Conservation (phyloP, 2,329 filamentous ascomycete genomes). For the Exophiala alcalophila region DNA sequence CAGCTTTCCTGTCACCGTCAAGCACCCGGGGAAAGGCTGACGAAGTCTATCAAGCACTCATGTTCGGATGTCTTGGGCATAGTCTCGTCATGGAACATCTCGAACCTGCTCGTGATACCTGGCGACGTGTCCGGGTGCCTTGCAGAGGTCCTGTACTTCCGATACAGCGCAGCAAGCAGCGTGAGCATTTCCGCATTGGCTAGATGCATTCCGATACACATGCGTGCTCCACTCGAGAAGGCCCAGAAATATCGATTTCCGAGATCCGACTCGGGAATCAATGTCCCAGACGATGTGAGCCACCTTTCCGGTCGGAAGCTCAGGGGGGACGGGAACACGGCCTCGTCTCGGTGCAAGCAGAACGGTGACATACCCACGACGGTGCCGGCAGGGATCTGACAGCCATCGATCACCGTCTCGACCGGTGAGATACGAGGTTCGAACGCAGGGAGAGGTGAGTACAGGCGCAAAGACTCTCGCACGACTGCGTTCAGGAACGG, state of each 20-base stretch:
- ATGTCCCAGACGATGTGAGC: conserved; percentile 21
- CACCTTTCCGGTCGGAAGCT: conserved; percentile 42
- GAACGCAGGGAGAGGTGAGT: conserved; percentile 49
- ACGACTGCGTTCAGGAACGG: conserved; percentile 49
- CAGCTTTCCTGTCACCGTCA: background rate
- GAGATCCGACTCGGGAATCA: conserved; percentile 25
- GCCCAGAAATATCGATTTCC: conserved; percentile 37
- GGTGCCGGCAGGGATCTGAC: conserved; percentile 32
- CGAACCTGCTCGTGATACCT: conserved; percentile 34
- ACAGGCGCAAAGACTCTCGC: conserved; percentile 49
- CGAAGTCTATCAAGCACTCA: conserved; percentile 28
- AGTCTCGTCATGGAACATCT: conserved; percentile 34
- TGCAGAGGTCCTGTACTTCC: conserved; percentile 41
- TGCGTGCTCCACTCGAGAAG: conserved; percentile 41
- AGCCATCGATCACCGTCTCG: conserved; percentile 38
- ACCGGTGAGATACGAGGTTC: conserved; percentile 43
- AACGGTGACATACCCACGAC: conserved; percentile 37
- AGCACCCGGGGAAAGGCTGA: conserved; percentile 6
- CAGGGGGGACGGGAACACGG: conserved; percentile 47
- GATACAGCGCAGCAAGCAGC: conserved; percentile 46
- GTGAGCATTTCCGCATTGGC: conserved; percentile 54
- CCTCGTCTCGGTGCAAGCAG: conserved; percentile 40
- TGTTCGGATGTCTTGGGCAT: conserved; percentile 29
- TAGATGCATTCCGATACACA: conserved; percentile 44
- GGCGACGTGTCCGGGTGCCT: conserved; percentile 30